Evolutionary conservation across 2,329 filamentous ascomycete species (phyloP), one percentile per base, ranked within the genome.

Genomic region (Penicillium nordicum): DNA sequence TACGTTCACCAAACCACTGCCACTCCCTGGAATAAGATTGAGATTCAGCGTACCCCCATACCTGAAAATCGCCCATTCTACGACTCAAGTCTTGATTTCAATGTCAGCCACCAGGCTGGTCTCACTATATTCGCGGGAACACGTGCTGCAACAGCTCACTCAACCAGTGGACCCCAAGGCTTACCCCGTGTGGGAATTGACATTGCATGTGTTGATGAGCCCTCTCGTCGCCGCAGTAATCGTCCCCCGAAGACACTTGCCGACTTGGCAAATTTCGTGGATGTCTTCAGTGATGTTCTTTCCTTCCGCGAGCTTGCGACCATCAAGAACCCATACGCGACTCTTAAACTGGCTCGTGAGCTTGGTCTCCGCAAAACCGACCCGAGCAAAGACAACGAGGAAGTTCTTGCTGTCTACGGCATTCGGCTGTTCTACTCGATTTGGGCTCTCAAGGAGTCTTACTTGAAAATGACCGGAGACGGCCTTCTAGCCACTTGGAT

Each of bases 401-500:
- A 61, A 56, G 44, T 55, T 62, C 66, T 63, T 79, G 40, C 78
- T 84, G n/a, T 78, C 36, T 79, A 81, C 18, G 83, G 85, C 47
- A 68, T 86, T 21, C 76, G 85, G 0, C 75, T 83, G 1, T 88
- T 88, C 67, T 88, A 86, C 62, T 80, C 84, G 0, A 85, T 82
- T 65, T 88, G 84, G 81, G 83, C 81, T 62, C 79, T 85, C 54
- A 87, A 87, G 66, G 85, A 88, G 66, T 83, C 85, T 1, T 87
- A 86, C 69, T 82, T 87, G 67, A 88, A 87, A 73, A 82, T 88
- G 66, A 83, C 83, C 5, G 85, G 85, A 7, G 84, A 87, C 66
- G 85, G 83, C 0, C 71, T 88, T 18, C 73, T 87, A 8, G 85
- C 84, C 1, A 75, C 77, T 2, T 87, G 84, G 85, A 73, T 87